Evolutionary conservation across 2,329 filamentous ascomycete species (phyloP).

Genomic region (Canariomyces notabilis): DNA sequence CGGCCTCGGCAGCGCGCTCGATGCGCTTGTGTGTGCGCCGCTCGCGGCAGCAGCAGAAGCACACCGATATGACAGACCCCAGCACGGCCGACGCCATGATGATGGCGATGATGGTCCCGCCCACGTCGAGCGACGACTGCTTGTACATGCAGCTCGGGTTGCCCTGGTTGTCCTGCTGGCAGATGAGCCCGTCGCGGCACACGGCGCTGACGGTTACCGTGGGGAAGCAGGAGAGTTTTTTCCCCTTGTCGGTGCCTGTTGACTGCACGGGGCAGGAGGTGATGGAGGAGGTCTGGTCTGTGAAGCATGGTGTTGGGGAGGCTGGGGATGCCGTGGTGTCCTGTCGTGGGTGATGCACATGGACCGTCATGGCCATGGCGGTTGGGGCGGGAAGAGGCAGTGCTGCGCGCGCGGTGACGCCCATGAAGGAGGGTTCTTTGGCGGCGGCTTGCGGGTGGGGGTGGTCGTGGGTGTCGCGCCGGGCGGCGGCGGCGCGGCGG

Average conservation of each 20-base stretch:
- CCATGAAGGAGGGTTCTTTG: slow-evolving; percentile 3
- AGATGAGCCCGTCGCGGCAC: slow-evolving; percentile 43
- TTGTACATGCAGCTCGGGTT: slow-evolving; percentile 41
- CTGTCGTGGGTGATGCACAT: slow-evolving; percentile 13
- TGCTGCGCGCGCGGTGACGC: slow-evolving; percentile 3
- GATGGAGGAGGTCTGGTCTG: slow-evolving; percentile 32
- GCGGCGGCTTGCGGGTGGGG: neutral
- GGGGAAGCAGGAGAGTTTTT: slow-evolving; percentile 35
- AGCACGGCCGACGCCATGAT: slow-evolving; percentile 41
- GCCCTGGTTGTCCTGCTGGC: slow-evolving; percentile 38
- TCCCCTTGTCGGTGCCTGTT: slow-evolving; percentile 31
- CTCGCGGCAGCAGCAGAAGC: slow-evolving; percentile 50
- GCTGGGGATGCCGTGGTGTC: slow-evolving; percentile 1
- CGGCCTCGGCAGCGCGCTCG: slow-evolving; percentile 44
- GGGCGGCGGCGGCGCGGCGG: slow-evolving; percentile 23
- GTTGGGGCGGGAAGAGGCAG: slow-evolving; percentile 2
- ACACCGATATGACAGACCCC: slow-evolving; percentile 36
- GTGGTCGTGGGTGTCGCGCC: slow-evolving; percentile 4
- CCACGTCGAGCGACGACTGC: slow-evolving; percentile 36
- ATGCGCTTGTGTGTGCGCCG: slow-evolving; percentile 40
- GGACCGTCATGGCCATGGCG: neutral
- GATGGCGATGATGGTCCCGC: slow-evolving; percentile 45
- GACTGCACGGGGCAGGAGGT: slow-evolving; percentile 37
- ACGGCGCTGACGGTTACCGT: slow-evolving; percentile 32
- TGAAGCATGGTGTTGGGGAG: slow-evolving; percentile 27